Base-by-base conservation (phyloP, 108 stramenopile genomes). In the Pseudonitzschia multistriata region DNA sequence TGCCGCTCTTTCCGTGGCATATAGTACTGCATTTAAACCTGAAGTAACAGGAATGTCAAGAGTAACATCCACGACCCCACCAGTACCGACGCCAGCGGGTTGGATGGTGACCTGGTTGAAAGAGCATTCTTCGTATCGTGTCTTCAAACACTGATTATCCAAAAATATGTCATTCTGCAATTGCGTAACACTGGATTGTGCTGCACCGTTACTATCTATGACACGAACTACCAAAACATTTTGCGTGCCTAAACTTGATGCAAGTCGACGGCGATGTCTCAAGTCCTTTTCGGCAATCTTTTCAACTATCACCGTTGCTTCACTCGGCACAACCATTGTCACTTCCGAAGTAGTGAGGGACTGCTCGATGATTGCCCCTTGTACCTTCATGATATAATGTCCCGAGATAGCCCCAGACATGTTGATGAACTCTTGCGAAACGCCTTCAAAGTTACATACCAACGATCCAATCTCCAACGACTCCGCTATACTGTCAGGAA, bases 41-140 rank as follows among this genome's bases (percentile, higher is more conserved):
- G n/a, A n/a, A n/a, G n/a, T 35, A n/a, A 19, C 34, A 10, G 3
- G 15, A 59, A 30, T 11, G 0, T 59, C 31, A 15, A 36, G 13
- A 13, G 29, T 14, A 4, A 59, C 33, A 4, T 59, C 34, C 33
- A 35, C 31, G 57, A 59, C 19, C 3, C 57, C 31, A 15, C 29
- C 42, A 22, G 27, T 25, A 10, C 28, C 27, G 35, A 4, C n/a
- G 4, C 11, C 2, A 7, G 40, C 63, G 4, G 24, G 22, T 25
- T 40, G 30, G 40, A 64, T 45, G 24, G 3, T 64, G 11, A 36
- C 8, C 33, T 62, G 61, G 34, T 64, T 64, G 56, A 83, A 49
- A 1, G 79, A 80, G 74, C 86, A 87, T 0, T 72, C 73, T 0
- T n/a, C 34, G 39, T 60, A 82, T 65, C 78, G 79, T 15, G 76